These are phyloP conservation scores for Sporothrix pseudoabietina DNA, from an alignment of 2,329 filamentous ascomycete genomes.

Conservation along the genomic window DNA sequence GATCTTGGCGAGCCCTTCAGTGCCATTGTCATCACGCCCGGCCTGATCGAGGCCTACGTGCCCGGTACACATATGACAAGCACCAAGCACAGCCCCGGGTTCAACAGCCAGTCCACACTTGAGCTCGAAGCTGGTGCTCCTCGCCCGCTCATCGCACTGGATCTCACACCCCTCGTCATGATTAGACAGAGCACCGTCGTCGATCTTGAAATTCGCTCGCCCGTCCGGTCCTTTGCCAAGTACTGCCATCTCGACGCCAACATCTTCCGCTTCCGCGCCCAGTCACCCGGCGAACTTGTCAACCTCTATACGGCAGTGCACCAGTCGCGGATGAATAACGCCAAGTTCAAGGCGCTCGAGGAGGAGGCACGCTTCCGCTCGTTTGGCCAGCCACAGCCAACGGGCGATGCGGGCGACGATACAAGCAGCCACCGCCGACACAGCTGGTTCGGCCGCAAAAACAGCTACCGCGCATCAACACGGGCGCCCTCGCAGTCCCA, in stretches of 20 bases:
- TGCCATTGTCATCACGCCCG: constrained; percentile 59
- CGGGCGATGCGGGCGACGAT: constrained; percentile 50
- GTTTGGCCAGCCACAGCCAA: constrained; percentile 61
- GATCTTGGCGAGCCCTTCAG: constrained; percentile 57
- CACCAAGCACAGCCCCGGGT: constrained; percentile 21
- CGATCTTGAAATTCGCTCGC: constrained; percentile 91
- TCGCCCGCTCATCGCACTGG: constrained; percentile 66
- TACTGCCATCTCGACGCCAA: constrained; percentile 64
- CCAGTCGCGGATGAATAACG: constrained; percentile 85
- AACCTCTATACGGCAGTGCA: constrained; percentile 85
- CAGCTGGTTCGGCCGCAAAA: constrained; percentile 65
- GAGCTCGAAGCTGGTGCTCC: constrained; percentile 41
- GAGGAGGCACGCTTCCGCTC: constrained; percentile 70
- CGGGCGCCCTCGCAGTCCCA: constrained; percentile 68
- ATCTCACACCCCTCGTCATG: constrained; percentile 88
- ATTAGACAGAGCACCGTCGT: constrained; percentile 88
- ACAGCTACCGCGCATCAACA: constrained; percentile 65
- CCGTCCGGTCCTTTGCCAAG: constrained; percentile 71
- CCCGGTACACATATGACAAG: constrained; percentile 15
- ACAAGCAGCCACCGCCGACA: constrained; percentile 51
- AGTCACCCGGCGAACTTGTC: constrained; percentile 75
- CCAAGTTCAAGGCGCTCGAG: constrained; percentile 74
- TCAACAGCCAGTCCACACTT: constrained; percentile 37
- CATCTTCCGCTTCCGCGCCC: constrained; percentile 89
- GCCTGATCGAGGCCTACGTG: constrained; percentile 55